phyloP scores from a whole-genome alignment of 1,139 yeast species.

The Kodamaea suecica region DNA sequence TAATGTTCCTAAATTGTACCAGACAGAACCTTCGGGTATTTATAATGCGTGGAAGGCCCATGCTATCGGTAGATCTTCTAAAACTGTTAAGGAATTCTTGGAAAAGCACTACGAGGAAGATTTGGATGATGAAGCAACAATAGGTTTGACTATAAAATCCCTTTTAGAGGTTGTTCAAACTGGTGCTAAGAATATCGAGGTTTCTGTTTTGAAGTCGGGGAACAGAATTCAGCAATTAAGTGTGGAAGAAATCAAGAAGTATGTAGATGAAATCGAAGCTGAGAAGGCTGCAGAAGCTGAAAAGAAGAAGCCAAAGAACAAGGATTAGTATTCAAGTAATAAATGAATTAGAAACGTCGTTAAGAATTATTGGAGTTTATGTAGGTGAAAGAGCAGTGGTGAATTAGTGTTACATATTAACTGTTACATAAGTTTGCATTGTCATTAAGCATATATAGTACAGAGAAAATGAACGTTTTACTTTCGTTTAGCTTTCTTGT shows the following conservation, averaged over 20 bases:
- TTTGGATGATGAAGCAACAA: slow-evolving; percentile 67
- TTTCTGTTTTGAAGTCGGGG: slow-evolving; percentile 79
- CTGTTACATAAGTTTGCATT: too few relatives aligned
- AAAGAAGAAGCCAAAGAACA: slow-evolving; percentile 62
- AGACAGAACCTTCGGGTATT: slow-evolving; percentile 97
- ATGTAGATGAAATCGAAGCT: slow-evolving; percentile 81
- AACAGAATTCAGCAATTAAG: slow-evolving; percentile 52
- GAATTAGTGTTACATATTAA: too few relatives aligned
- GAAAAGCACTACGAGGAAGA: slow-evolving; percentile 86
- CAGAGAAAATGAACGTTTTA: slow-evolving; percentile 2
- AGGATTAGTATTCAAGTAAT: slow-evolving; percentile 25
- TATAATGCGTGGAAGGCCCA: slow-evolving; percentile 99
- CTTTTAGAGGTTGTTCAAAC: slow-evolving; percentile 96
- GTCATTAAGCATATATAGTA: too few relatives aligned
- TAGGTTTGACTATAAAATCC: slow-evolving; percentile 80
- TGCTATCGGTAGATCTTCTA: slow-evolving; percentile 93
- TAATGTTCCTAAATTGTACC: slow-evolving; percentile 75
- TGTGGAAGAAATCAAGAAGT: slow-evolving; percentile 69
- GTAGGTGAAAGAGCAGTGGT: neutral
- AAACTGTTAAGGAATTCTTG: slow-evolving; percentile 91
- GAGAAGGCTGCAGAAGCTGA: slow-evolving; percentile 92
- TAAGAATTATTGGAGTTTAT: neutral
- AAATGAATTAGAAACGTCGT: neutral
- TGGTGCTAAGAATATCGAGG: slow-evolving; percentile 94
- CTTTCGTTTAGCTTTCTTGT: slow-evolving; percentile 19